Conservation (phyloP, 2,329 filamentous ascomycete genomes). For the Dichotomopilus funicola region DNA sequence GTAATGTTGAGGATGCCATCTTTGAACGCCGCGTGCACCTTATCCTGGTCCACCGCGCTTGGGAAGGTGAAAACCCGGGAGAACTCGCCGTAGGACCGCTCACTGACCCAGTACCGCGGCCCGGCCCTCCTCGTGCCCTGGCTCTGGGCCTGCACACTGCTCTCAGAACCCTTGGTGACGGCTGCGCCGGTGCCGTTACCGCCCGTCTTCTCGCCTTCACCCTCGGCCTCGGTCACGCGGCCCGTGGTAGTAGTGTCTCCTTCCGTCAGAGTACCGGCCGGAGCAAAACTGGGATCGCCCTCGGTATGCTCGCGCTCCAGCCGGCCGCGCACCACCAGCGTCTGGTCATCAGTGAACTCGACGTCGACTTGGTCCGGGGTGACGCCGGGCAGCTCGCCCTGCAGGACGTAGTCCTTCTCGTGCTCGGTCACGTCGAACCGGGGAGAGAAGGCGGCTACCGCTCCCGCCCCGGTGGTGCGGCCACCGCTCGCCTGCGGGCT, state of each 20-base stretch:
- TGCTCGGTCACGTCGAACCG: conserved; percentile 75
- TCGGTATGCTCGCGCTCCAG: conserved; percentile 51
- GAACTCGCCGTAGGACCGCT: conserved; percentile 63
- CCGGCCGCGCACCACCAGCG: conserved; percentile 62
- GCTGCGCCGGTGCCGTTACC: too few species aligned
- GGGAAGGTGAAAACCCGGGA: conserved; percentile 64
- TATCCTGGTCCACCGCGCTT: conserved; percentile 53
- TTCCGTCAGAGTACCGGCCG: conserved; percentile 30
- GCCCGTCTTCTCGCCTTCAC: conserved; percentile 17
- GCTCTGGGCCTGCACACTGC: neutral
- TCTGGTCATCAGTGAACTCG: conserved; percentile 73
- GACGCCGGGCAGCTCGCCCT: conserved; percentile 74
- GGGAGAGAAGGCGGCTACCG: conserved; percentile 53
- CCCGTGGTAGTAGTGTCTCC: conserved; percentile 22
- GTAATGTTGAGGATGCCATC: conserved; percentile 59
- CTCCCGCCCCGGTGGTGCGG: neutral
- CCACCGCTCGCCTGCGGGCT: conserved; percentile 13
- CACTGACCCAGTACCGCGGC: conserved; percentile 61
- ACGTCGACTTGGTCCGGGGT: conserved; percentile 68
- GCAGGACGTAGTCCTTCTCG: conserved; percentile 62
- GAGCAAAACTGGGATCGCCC: conserved; percentile 41
- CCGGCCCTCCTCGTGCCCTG: conserved; percentile 4
- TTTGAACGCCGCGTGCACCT: conserved; percentile 56
- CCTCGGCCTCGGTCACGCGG: conserved; percentile 23
- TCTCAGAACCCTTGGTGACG: neutral